Percentiles rank a stretch among this genome's conserved stretches.
phyloP scores from a whole-genome alignment of 2,329 filamentous ascomycete species.

The Neonectria hederae region DNA sequence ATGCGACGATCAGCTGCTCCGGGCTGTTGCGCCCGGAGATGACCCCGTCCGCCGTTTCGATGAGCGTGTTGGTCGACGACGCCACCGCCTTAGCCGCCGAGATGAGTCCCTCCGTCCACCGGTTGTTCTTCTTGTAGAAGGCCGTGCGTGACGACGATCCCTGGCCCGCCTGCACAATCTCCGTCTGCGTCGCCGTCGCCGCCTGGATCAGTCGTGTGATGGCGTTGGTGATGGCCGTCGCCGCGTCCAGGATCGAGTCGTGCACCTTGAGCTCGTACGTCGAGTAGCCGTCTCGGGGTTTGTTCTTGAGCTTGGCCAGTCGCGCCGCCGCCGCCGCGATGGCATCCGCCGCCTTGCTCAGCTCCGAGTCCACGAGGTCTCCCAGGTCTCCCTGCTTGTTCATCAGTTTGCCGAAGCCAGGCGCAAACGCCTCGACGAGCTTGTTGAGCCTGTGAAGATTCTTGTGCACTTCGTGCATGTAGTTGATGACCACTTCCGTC shows the following conservation, averaged over 20 bases:
- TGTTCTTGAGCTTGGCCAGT: conserved; percentile 91
- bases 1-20: conserved; percentile 97
- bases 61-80: conserved; percentile 90
- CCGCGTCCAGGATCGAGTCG: conserved; percentile 92
- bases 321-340: conserved; percentile 92
- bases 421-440: conserved; percentile 89
- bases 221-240: conserved; percentile 90
- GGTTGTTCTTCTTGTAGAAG: conserved; percentile 99
- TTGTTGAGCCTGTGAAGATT: conserved; percentile 94
- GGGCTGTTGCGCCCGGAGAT: conserved; percentile 91
- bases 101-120: conserved; percentile 98
- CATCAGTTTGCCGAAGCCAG: conserved; percentile 83
- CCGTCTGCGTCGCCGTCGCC: conserved; percentile 89
- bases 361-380: conserved; percentile 89
- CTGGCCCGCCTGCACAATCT: conserved; percentile 93
- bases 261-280: conserved; percentile 97
- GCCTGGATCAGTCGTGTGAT: conserved; percentile 96
- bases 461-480: conserved; percentile 95
- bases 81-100: conserved; percentile 97
- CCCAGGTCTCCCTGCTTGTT: conserved; percentile 86
- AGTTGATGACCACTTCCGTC: conserved; percentile 97
- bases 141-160: conserved; percentile 88
- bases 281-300: conserved; percentile 93
- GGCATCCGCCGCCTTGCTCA: conserved; percentile 92
- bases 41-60: conserved; percentile 97